Evolutionary conservation across 164 flowering plant genomes (phyloP), one percentile per base, ranked within the genome.

Genomic region (Magnolia changhungtana): DNA sequence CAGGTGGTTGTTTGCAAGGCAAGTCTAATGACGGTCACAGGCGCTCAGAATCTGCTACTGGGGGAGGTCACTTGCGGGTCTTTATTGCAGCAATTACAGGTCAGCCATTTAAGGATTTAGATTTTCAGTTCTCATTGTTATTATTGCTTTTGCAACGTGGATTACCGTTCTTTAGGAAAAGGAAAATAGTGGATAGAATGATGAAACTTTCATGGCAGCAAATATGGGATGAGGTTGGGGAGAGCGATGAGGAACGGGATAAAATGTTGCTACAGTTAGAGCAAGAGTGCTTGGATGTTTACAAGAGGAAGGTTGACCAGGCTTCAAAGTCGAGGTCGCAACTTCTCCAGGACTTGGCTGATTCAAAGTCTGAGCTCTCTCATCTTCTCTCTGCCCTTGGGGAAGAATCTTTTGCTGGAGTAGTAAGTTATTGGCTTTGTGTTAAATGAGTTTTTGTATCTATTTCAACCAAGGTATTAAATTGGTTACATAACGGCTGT

Each of bases 141-240:
- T 27, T 27, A 27, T 27, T 27, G 1, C 29, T 27, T 27, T 27
- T 27, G 29, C 29, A 27, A 27, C 29, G 2, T 27, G 29, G 29
- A 27, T 27, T 27, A 27, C 29, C 9, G 29, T 72, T 5, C 23
- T 23, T 72, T 45, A 23, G n/a, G 50, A 18, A 29, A 16, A 23
- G 61, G 37, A 20, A 23, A 51, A 51, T 52, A 37, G 1, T 55
- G 74, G 24, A 14, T 23, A 52, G 52, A 55, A 45, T 45, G 20
- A 16, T 9, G n/a, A 11, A 10, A n/a, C 52, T 75, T 69, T 76
- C 27, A 50, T 50, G 86, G 83, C 84, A 94, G 99, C 87, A 88
- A 89, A 94, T 96, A 71, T 96, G 99, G 99, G 94, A 94, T 84
- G 99, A 96, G 74, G 97, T 96, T 78, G 99, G 99, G 72, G 98